Base-by-base conservation (phyloP, 768 basidiomycete species). In the Pisolithus albus region DNA sequence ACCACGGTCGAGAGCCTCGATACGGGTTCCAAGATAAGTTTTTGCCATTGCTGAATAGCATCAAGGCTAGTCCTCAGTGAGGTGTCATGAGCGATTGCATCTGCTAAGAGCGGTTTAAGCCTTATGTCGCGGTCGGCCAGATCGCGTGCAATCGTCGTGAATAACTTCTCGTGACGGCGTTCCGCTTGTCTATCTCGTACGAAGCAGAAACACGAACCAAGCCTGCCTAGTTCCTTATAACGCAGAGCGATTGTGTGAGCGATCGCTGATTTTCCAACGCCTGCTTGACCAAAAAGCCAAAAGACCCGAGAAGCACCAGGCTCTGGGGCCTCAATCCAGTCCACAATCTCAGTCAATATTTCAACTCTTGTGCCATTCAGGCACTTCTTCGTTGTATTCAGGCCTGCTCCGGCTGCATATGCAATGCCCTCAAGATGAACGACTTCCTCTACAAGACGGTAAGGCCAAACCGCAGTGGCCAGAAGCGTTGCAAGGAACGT, bases 151-250 rank as follows among this genome's bases (percentile, higher is more conserved):
- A 42, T 42, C 3, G 41, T 42, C 19, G 41, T 42, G 41, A 42
- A 42, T 42, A 37, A 59, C 57, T 50, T 26, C 45, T 41, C 39
- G 47, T 49, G 47, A 28, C 49, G 52, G 15, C 43, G 9, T 30
- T 52, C 50, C 0, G 38, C 36, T 36, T 47, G 19, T 19, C 5
- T 23, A 10, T 26, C 34, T 24, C 37, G 53, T 21, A 52, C 49
- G 26, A 63, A 57, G 46, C 60, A 63, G 26, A 63, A 51, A 9
- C 52, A 50, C 18, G 62, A 56, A 21, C 61, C 62, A 2, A 63
- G 54, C 11, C 57, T 39, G 18, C 51, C 49, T 21, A 50, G 13
- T 10, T 54, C 30, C 15, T 54, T 26, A 32, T 34, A 54, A 26
- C 36, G 46, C 9, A 47, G 3, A 15, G 59, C 57, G n/a, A 56